A percentile compares a stretch with the other conserved stretches of the same genome.
These are phyloP conservation scores for Globomyces sp. DNA, from an alignment of 371 early-diverging fungal species.

Conservation along the genomic window DNA sequence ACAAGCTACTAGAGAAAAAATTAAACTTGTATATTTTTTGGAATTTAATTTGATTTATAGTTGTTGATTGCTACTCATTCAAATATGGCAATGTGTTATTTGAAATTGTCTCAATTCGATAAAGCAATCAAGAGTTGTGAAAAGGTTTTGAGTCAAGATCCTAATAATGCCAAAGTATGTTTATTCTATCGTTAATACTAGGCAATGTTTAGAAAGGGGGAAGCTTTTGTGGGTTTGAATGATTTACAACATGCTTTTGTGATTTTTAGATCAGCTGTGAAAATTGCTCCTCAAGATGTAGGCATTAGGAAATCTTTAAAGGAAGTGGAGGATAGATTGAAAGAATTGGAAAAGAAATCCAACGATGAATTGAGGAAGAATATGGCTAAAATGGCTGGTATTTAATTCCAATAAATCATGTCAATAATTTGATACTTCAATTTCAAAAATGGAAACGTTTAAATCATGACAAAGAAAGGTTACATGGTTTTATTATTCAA, in stretches of 20 bases:
- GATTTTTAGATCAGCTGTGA: conserved; percentile 5
- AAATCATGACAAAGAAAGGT: too few relatives aligned
- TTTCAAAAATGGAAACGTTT: too few relatives aligned
- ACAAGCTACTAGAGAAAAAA: neutral
- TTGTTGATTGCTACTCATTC: conserved; percentile 15
- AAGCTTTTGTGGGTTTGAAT: neutral
- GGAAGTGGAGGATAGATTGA: neutral
- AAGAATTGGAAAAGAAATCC: neutral
- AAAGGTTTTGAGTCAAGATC: neutral
- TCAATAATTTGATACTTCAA: too few relatives aligned
- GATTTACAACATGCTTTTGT: neutral
- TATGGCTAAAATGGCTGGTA: conserved; percentile 2
- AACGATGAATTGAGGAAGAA: conserved; percentile 16
- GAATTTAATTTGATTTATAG: neutral
- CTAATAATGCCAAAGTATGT: conserved; percentile 9
- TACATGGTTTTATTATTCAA: too few relatives aligned
- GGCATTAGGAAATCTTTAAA: conserved; percentile 7
- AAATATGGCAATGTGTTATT: conserved; percentile 16
- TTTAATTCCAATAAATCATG: too few relatives aligned
- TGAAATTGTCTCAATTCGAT: conserved; percentile 2
- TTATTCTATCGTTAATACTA: neutral
- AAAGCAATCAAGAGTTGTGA: neutral
- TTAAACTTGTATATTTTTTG: neutral
- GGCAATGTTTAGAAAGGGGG: conserved; percentile 19
- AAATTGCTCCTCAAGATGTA: conserved; percentile 12